Percentiles rank a stretch among this genome's conserved stretches.
phyloP scores from a whole-genome alignment of 2,329 filamentous ascomycete species.

The Penicillium sp. region DNA sequence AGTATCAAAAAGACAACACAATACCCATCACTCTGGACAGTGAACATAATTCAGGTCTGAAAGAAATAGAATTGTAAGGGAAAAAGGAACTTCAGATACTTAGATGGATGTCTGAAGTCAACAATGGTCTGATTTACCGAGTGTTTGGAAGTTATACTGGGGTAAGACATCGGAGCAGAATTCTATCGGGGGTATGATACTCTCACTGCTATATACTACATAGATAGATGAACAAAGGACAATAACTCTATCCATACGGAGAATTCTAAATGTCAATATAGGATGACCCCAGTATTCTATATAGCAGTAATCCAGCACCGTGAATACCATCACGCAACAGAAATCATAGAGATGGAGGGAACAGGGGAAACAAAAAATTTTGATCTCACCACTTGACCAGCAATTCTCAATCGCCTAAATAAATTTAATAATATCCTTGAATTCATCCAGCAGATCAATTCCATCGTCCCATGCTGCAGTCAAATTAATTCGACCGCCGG shows the following conservation, averaged over 20 bases:
- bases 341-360: neutral
- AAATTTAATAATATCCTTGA: conserved; percentile 42
- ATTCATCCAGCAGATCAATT: conserved; percentile 39
- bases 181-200: too few species aligned
- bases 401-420: neutral
- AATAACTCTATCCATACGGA: neutral
- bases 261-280: neutral
- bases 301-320: neutral
- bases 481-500: neutral
- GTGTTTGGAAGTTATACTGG: neutral
- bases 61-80: neutral
- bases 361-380: neutral
- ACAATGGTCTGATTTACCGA: neutral
- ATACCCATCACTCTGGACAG: neutral
- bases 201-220: too few species aligned
- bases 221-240: too few species aligned
- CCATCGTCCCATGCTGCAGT: conserved; percentile 37
- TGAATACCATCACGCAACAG: neutral
- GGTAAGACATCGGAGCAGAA: too few species aligned
- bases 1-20: neutral
- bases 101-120: neutral
- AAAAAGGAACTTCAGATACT: neutral
- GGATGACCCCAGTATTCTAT: neutral
- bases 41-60: neutral
- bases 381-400: neutral